Percentiles rank a stretch among this genome's conserved stretches.
phyloP scores from a whole-genome alignment of 2,329 filamentous ascomycete species.

The Calycina herbarum region DNA sequence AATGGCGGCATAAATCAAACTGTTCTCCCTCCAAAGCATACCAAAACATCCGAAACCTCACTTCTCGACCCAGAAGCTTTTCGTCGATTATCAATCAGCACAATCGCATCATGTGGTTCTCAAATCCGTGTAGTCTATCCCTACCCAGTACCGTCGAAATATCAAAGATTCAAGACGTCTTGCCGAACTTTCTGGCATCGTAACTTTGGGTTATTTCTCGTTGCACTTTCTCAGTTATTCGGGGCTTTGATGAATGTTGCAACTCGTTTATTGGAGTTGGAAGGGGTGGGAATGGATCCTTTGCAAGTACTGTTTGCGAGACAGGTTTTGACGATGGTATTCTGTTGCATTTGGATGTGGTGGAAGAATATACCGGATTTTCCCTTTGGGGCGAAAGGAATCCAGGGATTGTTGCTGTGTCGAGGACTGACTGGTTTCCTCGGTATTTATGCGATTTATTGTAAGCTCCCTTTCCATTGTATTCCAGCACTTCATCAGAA shows the following conservation, averaged over 20 bases:
- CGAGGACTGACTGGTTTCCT: slow-evolving; percentile 73
- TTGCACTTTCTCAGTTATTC: slow-evolving; percentile 77
- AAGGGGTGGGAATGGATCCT: slow-evolving; percentile 73
- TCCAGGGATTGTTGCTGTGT: slow-evolving; percentile 66
- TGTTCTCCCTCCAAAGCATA: slow-evolving; percentile 21
- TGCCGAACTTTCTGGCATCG: slow-evolving; percentile 52
- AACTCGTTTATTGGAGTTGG: slow-evolving; percentile 71
- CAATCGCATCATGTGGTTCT: slow-evolving; percentile 40
- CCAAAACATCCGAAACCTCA: slow-evolving; percentile 24
- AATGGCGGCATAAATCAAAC: slow-evolving; percentile 26
- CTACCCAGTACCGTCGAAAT: slow-evolving; percentile 16
- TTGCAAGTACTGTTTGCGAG: slow-evolving; percentile 82
- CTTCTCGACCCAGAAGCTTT: slow-evolving; percentile 38
- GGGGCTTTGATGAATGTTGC: slow-evolving; percentile 83
- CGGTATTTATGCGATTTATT: slow-evolving; percentile 68
- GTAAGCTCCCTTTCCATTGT: slow-evolving; percentile 20
- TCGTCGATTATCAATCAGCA: slow-evolving; percentile 45
- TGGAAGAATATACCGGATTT: slow-evolving; percentile 65
- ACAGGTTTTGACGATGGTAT: slow-evolving; percentile 70
- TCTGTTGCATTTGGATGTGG: slow-evolving; percentile 73
- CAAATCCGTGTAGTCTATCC: slow-evolving; percentile 26
- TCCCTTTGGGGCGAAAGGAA: slow-evolving; percentile 65
- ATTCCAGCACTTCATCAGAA: no score
- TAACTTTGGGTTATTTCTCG: slow-evolving; percentile 73
- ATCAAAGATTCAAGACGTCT: slow-evolving; percentile 13